Base-by-base conservation (phyloP, 2,329 filamentous ascomycete species). In the Beauveria asiatica region DNA sequence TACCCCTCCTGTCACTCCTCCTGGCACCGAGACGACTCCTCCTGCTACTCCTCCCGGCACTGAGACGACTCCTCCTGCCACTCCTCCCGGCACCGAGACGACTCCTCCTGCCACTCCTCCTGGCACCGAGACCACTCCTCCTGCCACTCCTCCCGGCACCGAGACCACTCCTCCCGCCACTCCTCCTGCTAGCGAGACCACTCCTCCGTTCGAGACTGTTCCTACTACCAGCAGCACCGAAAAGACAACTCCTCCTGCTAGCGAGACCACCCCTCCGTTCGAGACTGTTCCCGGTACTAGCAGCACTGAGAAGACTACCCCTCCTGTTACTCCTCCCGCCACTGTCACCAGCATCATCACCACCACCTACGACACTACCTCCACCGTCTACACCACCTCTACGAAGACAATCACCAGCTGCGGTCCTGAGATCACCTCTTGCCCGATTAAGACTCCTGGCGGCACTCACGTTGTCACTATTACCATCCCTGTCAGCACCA, bases 401-500 rank as follows among this genome's bases (percentile, higher is more conserved):
- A 68, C 77, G 62, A 73, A 74, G 62, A 83, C 80, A 60, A 73
- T 83, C 70, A 82, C 76, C 61, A 77, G 74, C 67, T 80, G 79
- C 64, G 76, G 69, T n/a, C 64, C 74, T 33, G 72, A 72, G 57
- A 70, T 79, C 52, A 74, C 76, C 44, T 72, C 82, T 73, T 85
- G 82, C 76, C 81, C 81, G 33, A 78, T 75, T 60, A 69, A 73
- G 51, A 67, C 74, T 33, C 59, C 59, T 17, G 66, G 71, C 58
- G 78, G 76, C 13, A 75, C 78, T 50, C 76, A 73, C 0, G 69
- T 83, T 33, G 73, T 80, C 58, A 83, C 81, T 3, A 76, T 81
- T 61, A 83, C 80, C 7, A 69, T 87, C 62, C 72, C 83, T 51
- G 67, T 84, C 53, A 81, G 79, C 55, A 86, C 84, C 64, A 86